These are phyloP conservation scores for Solanum medicagineum DNA, from an alignment of 257 asterid species.

Conservation along the genomic window DNA sequence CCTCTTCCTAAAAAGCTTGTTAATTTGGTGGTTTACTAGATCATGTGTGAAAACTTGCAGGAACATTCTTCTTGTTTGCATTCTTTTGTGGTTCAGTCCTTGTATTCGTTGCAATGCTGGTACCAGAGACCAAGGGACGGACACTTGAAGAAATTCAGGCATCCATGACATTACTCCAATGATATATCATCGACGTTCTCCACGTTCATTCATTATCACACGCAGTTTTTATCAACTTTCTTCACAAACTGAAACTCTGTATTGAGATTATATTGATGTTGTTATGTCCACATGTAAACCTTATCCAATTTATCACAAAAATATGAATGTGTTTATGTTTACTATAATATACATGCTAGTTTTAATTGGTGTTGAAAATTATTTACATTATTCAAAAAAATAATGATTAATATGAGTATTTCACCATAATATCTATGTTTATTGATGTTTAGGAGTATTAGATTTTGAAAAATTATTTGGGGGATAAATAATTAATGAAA, in stretches of 20 bases:
- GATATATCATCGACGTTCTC: neutral
- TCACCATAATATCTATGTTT: no score
- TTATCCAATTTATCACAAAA: neutral
- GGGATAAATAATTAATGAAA: no score
- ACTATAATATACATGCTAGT: no score
- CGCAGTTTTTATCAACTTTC: no score
- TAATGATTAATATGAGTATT: no score
- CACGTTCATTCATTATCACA: neutral
- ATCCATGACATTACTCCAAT: slow-evolving; percentile 16
- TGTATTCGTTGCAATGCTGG: slow-evolving; percentile 46
- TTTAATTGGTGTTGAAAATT: no score
- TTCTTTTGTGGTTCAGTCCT: slow-evolving; percentile 22
- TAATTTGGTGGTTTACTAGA: neutral
- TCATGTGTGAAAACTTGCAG: slow-evolving; percentile 10
- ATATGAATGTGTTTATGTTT: neutral
- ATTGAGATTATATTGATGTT: neutral
- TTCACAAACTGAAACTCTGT: neutral
- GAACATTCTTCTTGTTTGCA: slow-evolving; percentile 35
- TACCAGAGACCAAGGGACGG: slow-evolving; percentile 85
- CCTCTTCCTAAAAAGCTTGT: neutral
- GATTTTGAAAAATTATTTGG: no score
- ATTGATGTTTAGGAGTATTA: no score
- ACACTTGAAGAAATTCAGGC: slow-evolving; percentile 63
- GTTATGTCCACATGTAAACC: neutral
- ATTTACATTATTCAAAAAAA: no score